Evolutionary conservation across 2,329 filamentous ascomycete genomes (phyloP).

Genomic region (Calonectria ilicicola): DNA sequence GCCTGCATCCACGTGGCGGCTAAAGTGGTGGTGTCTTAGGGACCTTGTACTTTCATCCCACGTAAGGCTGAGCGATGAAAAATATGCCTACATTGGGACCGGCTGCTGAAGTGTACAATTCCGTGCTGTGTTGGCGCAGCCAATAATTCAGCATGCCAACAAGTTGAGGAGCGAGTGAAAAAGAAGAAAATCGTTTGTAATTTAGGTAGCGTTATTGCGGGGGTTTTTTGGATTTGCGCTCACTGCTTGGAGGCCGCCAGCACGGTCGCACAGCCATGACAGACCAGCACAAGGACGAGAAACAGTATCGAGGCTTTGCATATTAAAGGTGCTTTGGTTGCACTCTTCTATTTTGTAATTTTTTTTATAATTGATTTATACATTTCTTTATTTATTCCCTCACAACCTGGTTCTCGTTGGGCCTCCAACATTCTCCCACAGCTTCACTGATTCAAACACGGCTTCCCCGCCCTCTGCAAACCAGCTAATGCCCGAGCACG

Average conservation of each 20-base stretch:
- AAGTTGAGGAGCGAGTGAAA: not conserved
- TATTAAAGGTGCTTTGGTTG: no score
- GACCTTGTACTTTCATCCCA: no score
- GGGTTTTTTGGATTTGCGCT: not conserved
- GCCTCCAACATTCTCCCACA: conserved; percentile 36
- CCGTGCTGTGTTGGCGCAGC: not conserved
- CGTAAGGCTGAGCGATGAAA: not conserved
- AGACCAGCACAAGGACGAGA: not conserved
- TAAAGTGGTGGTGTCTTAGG: not conserved
- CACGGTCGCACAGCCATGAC: not conserved
- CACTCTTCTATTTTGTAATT: not conserved
- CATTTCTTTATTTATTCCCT: not conserved
- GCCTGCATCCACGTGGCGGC: not conserved
- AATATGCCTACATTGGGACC: not conserved
- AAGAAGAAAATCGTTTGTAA: not conserved
- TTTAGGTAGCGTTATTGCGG: not conserved
- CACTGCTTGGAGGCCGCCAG: not conserved
- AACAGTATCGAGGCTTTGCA: not conserved
- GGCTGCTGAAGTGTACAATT: not conserved
- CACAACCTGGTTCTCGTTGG: not conserved
- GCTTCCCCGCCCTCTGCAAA: conserved; percentile 35
- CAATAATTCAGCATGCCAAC: not conserved
- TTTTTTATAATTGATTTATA: not conserved
- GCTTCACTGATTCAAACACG: conserved; percentile 35
- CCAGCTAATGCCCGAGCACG: conserved; percentile 39